A percentile compares a stretch with the other conserved stretches of the same genome.
Conservation (phyloP, 2,329 filamentous ascomycete species). For the Fusarium incarnatum region DNA sequence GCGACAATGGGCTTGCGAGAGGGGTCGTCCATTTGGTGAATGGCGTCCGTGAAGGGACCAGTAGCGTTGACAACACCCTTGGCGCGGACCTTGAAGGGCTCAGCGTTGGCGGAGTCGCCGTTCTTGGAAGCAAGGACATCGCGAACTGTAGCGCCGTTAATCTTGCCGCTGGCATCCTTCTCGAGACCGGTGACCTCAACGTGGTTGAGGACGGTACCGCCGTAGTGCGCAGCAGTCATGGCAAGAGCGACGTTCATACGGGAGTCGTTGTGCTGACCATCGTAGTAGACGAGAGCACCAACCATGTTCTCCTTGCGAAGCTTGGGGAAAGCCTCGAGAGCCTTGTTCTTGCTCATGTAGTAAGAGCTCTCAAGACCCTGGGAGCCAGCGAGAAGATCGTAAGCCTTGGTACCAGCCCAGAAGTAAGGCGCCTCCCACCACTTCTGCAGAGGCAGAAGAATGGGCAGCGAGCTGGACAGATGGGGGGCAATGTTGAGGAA, state of each 20-base stretch:
- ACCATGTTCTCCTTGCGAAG: constrained; percentile 78
- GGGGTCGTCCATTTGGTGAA: constrained; percentile 84
- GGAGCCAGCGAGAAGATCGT: constrained; percentile 83
- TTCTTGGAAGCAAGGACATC: constrained; percentile 71
- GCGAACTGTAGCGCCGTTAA: constrained; percentile 71
- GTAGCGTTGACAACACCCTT: constrained; percentile 88
- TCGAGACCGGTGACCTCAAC: constrained; percentile 80
- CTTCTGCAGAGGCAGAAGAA: constrained; percentile 83
- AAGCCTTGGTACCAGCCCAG: constrained; percentile 78
- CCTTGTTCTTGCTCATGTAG: constrained; percentile 81
- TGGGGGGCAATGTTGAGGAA: constrained; percentile 87
- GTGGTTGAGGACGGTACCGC: constrained; percentile 83
- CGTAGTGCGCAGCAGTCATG: constrained; percentile 83
- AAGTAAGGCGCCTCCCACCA: constrained; percentile 87
- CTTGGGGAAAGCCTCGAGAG: constrained; percentile 82
- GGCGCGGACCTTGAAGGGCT: constrained; percentile 76
- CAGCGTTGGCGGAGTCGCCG: constrained; percentile 63
- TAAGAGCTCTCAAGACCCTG: constrained; percentile 88
- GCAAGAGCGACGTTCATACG: constrained; percentile 88
- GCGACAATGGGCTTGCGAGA: constrained; percentile 78
- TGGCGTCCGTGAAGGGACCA: constrained; percentile 82
- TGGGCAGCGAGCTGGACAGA: constrained; percentile 82
- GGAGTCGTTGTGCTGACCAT: constrained; percentile 88
- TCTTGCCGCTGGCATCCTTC: constrained; percentile 75
- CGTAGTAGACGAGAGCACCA: constrained; percentile 86